Percentiles rank a stretch among this genome's conserved stretches.
phyloP scores from a whole-genome alignment of 169 alveolate genomes.

The Cyclospora cayetanensis region DNA sequence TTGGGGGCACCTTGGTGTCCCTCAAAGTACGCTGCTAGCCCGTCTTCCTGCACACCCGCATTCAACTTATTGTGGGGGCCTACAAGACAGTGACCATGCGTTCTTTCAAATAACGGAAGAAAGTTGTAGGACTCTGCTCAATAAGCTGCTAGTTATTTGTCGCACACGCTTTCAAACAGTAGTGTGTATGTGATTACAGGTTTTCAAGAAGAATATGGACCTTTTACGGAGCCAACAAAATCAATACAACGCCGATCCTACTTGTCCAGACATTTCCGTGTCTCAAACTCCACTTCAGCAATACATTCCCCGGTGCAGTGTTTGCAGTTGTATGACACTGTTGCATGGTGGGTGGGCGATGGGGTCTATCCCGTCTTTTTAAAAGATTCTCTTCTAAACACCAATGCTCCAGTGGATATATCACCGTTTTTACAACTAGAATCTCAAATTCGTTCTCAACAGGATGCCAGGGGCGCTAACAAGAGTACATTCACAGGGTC shows the following conservation, averaged over 20 bases:
- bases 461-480: neutral
- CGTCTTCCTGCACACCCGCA: no score
- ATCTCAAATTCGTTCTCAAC: neutral
- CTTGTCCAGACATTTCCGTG: conserved; percentile 3
- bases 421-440: conserved; percentile 73
- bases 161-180: no score
- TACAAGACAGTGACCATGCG: no score
- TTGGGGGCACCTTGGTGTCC: conserved; percentile 35
- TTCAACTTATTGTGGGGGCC: no score
- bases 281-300: neutral
- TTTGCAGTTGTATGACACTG: conserved; percentile 74
- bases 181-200: no score
- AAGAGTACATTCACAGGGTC: neutral
- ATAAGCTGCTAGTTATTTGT: no score
- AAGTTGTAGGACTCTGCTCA: no score
- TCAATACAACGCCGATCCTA: no score
- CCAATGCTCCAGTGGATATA: conserved; percentile 81
- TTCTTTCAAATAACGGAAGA: no score
- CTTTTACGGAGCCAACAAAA: no score
- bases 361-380: conserved; percentile 79
- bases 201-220: no score
- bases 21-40: conserved; percentile 17
- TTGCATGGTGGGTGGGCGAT: conserved; percentile 74
- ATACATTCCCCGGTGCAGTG: conserved; percentile 79
- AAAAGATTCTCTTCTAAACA: conserved; percentile 80